These are phyloP conservation scores for Vitis hybrid DNA, from an alignment of 177 flowering plant genomes.

Conservation along the genomic window DNA sequence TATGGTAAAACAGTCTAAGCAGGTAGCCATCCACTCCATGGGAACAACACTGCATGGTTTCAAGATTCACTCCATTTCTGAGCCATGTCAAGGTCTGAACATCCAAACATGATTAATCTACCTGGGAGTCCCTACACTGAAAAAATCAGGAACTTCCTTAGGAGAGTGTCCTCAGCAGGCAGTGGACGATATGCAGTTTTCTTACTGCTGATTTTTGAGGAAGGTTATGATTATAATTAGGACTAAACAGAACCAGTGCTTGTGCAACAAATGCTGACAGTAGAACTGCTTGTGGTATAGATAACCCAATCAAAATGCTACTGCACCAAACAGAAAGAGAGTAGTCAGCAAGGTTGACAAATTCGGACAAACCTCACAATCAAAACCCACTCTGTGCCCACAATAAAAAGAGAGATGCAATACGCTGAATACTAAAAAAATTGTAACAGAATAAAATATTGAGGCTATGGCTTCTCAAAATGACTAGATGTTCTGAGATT, in stretches of 20 bases:
- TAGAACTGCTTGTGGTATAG: background rate
- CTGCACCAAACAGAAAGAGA: constrained; percentile 3
- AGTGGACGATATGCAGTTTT: background rate
- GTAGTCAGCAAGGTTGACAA: background rate
- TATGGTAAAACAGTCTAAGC: too few species aligned
- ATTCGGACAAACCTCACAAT: background rate
- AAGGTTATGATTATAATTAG: background rate
- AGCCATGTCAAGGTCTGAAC: background rate
- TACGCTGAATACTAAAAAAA: background rate
- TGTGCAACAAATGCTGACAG: background rate
- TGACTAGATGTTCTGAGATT: too few species aligned
- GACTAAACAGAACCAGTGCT: background rate
- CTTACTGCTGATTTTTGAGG: background rate
- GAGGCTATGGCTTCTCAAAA: too few species aligned
- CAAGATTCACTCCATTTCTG: background rate
- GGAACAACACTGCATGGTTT: background rate
- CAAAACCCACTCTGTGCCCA: background rate
- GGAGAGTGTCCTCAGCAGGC: background rate
- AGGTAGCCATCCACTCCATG: too few species aligned
- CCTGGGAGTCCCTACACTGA: background rate
- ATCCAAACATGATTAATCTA: background rate
- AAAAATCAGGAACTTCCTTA: background rate
- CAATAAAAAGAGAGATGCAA: background rate
- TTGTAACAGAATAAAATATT: too few species aligned
- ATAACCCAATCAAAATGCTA: background rate